Evolutionary conservation across 441 rosid genomes (phyloP).

Genomic region (Gossypium schwendimanii): DNA sequence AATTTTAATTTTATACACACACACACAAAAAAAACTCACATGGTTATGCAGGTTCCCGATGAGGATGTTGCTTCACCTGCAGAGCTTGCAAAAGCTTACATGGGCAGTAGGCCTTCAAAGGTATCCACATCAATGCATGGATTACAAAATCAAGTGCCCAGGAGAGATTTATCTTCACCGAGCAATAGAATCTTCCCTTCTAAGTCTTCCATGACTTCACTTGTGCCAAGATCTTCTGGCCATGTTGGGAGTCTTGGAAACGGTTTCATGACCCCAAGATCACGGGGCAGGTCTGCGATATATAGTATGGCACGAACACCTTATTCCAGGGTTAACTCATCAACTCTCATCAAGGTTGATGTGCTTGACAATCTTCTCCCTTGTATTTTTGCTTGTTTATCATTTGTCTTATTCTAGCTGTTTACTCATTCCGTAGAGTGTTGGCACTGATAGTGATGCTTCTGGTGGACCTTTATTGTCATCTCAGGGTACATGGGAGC

Average conservation of each 20-base stretch:
- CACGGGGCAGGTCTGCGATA: slow-evolving; percentile 81
- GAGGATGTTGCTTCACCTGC: slow-evolving; percentile 81
- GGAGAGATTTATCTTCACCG: slow-evolving; percentile 39
- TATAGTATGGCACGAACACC: slow-evolving; percentile 89
- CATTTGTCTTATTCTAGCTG: slow-evolving; percentile 3
- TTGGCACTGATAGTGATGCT: slow-evolving; percentile 18
- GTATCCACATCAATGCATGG: slow-evolving; percentile 49
- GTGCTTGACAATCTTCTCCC: background rate
- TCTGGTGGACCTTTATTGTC: slow-evolving; percentile 45
- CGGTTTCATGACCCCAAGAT: slow-evolving; percentile 71
- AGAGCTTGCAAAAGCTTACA: slow-evolving; percentile 94
- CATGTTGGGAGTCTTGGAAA: slow-evolving; percentile 41
- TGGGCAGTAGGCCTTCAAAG: slow-evolving; percentile 76
- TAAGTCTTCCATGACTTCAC: slow-evolving; percentile 41
- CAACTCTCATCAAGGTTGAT: slow-evolving; percentile 47
- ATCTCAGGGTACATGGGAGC: slow-evolving; percentile 44
- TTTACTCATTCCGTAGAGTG: slow-evolving; percentile 30
- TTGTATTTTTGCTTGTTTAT: slow-evolving; percentile 4
- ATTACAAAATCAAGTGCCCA: slow-evolving; percentile 35
- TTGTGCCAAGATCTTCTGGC: slow-evolving; percentile 45
- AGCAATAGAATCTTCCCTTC: slow-evolving; percentile 30
- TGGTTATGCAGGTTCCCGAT: slow-evolving; percentile 53
- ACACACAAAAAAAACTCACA: background rate
- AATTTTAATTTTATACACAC: background rate
- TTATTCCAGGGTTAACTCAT: slow-evolving; percentile 55